Base-by-base conservation (phyloP, 2,329 filamentous ascomycete genomes). In the Xylariaceae sp. region DNA sequence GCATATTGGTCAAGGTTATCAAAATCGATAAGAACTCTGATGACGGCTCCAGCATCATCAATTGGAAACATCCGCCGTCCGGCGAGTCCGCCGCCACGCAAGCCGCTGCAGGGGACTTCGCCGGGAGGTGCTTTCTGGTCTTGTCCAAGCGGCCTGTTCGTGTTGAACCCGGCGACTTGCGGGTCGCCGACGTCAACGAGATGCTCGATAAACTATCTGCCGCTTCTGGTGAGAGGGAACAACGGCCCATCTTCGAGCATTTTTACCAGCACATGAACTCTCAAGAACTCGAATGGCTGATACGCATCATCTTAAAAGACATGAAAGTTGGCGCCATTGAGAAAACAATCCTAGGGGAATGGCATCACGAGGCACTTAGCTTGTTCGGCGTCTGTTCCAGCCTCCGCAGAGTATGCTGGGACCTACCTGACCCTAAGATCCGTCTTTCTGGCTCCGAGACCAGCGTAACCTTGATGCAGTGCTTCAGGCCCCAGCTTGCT, bases 261-360 rank as follows among this genome's bases (percentile, higher is more conserved):
- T 95, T 97, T 59, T 97, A 97, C 64, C 78, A 82, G 34, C 78
- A 79, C 18, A 97, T 97, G 93, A 94, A 94, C 53, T 79, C 93
- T 0, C 87, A 95, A 49, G 93, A 98, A 66, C 68, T 98, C 51
- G 84, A 87, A 69, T 98, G 93, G 93, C 71, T 97, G 41, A 88
- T 98, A 48, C 85, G 91, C 12, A 96, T 98, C 55, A 85, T 98
- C 35, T 71, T 97, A 19, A 87, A 87, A 47, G 87, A 83, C 54
- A 81, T 83, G 78, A 81, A 78, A 55, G 70, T 84, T 3, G 79
- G 80, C 12, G 89, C 90, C 11, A 90, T 89, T 1, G 90, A 96
- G 64, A 89, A 85, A 65, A 96, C 90, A 0, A 78, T 97, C 43
- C 77, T 98, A 41, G 79, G 91, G 54, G 65, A 87, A 19, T 91